Base-by-base conservation (phyloP, 78 protist species). In the Guillardia theta region DNA sequence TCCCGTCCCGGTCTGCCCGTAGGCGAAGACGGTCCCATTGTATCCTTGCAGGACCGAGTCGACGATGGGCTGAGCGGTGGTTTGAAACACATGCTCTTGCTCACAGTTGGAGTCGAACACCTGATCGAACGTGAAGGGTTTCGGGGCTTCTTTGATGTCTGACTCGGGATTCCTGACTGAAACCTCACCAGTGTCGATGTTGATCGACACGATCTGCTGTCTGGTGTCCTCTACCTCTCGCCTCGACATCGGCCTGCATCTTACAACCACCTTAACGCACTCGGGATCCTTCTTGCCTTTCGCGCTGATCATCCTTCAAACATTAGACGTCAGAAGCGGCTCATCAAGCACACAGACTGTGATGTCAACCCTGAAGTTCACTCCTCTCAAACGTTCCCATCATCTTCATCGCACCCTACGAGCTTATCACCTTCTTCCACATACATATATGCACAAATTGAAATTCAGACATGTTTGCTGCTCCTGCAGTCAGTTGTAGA, bases 211-310 rank as follows among this genome's bases (percentile, higher is more conserved):
- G 9, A 48, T 88, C 15, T 64, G 54, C 12, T 48, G 24, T 15
- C 93, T 54, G 4, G 4, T 45, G 76, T 88, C 93, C 93, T 88
- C 93, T 45, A 88, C 62, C 62, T 88, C 93, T 27, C 48, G 46
- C 30, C 93, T 45, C 47, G 53, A 44, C 90, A 80, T 44, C 46
- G 90, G 90, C 36, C 83, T 36, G 83, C 83, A 70, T 70, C 83
- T 12, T 5, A 88, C 93, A 30, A 88, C 93, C 33, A 88, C 93
- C 30, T 27, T 8, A 0, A 88, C 93, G 62, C 93, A 88, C 9
- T 88, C 93, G n/a, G 93, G 93, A 43, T 88, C 54, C 24, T 88
- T 88, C 64, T 88, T 88, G n/a, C n/a, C n/a, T n/a, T n/a, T n/a
- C n/a, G n/a, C n/a, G n/a, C n/a, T n/a, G n/a, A n/a, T n/a, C n/a